A percentile compares a stretch with the other conserved stretches of the same genome.
Conservation (phyloP, 345 rosid species). For the Streptanthus diversifolius region DNA sequence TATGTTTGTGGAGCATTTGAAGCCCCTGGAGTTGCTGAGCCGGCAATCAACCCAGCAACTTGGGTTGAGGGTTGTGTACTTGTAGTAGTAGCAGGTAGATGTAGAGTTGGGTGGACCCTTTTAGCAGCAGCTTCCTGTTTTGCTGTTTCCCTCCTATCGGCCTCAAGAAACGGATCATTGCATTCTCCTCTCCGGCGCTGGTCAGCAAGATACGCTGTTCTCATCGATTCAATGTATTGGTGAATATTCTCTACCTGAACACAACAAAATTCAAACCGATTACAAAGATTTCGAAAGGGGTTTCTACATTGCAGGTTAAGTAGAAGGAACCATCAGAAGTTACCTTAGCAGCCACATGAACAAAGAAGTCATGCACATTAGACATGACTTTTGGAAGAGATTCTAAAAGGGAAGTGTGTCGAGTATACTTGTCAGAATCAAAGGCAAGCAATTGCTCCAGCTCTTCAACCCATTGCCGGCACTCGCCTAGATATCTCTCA, state of each 20-base stretch:
- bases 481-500: conserved; percentile 79
- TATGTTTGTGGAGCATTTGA: conserved; percentile 50
- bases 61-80: conserved; percentile 69
- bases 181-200: conserved; percentile 80
- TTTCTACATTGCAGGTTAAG: neutral
- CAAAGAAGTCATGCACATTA: conserved; percentile 86
- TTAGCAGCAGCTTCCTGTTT: conserved; percentile 95
- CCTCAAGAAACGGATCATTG: conserved; percentile 90
- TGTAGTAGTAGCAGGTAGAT: conserved; percentile 63
- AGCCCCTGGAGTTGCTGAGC: conserved; percentile 47
- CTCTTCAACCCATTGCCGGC: conserved; percentile 90
- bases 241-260: conserved; percentile 84
- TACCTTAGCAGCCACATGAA: conserved; percentile 98
- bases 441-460: conserved; percentile 78
- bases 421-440: conserved; percentile 61
- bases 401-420: conserved; percentile 55
- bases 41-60: conserved; percentile 56
- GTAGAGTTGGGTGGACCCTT: conserved; percentile 92
- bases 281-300: neutral
- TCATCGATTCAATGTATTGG: conserved; percentile 89
- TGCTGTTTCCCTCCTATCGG: conserved; percentile 95
- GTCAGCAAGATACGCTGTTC: conserved; percentile 78
- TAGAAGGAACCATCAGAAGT: neutral
- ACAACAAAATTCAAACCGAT: neutral
- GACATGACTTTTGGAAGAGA: conserved; percentile 92